Percentiles rank a stretch among this genome's conserved stretches.
These are phyloP conservation scores for Microbotryum violaceum DNA, from an alignment of 1,284 basidiomycete genomes.

Conservation along the genomic window DNA sequence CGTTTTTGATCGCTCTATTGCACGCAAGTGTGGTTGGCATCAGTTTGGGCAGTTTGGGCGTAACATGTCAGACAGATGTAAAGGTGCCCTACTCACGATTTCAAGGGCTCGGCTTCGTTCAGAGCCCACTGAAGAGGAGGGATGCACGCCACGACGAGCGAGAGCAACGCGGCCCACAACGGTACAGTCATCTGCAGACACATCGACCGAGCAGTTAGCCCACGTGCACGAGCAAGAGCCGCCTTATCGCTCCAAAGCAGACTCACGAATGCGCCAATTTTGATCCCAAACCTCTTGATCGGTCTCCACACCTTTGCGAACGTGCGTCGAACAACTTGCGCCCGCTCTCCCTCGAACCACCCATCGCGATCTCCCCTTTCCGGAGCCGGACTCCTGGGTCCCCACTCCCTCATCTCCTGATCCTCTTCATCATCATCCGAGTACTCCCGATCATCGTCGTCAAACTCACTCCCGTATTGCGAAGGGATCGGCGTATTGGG, in stretches of 20 bases:
- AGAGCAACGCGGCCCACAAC: conserved; percentile 42
- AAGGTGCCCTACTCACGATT: conserved; percentile 30
- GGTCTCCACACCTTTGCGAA: conserved; percentile 21
- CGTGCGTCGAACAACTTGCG: not conserved
- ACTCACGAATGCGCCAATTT: conserved; percentile 34
- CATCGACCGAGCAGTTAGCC: conserved; percentile 17
- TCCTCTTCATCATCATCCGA: conserved; percentile 25
- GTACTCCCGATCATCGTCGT: conserved; percentile 18
- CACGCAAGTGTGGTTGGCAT: not conserved
- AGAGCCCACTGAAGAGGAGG: conserved; percentile 41
- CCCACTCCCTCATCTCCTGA: conserved; percentile 28
- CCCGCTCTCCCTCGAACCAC: conserved; percentile 2
- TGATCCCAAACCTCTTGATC: conserved; percentile 14
- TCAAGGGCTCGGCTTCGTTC: conserved; percentile 40
- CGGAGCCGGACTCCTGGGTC: conserved; percentile 21
- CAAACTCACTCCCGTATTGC: conserved; percentile 32
- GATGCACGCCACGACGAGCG: conserved; percentile 43
- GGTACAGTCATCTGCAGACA: conserved; percentile 39
- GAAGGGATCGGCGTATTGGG: conserved; percentile 32
- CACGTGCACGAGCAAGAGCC: not conserved
- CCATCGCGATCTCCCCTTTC: conserved; percentile 1
- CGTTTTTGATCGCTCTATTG: conserved; percentile 41
- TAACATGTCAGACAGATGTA: too few relatives aligned
- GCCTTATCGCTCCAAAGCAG: conserved; percentile 14
- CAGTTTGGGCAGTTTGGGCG: too few relatives aligned